These are phyloP conservation scores for Darksidea phi DNA, from an alignment of 495 filamentous ascomycete genomes.

Conservation along the genomic window DNA sequence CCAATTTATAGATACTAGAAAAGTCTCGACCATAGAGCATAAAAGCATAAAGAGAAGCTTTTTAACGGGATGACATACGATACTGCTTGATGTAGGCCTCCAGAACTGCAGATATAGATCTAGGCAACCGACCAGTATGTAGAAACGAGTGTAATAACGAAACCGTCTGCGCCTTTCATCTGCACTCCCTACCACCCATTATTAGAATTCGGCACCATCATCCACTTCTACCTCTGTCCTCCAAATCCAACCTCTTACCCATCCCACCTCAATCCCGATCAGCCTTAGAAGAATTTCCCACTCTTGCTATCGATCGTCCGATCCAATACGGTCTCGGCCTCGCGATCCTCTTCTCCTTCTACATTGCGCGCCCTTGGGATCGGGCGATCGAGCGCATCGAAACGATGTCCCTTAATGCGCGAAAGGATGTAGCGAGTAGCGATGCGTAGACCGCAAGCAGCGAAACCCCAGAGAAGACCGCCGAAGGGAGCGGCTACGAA, in stretches of 20 bases:
- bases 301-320: constrained; percentile 18
- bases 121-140: too few species aligned
- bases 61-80: too few species aligned
- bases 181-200: too few species aligned
- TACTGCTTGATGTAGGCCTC: too few species aligned
- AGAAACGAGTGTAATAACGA: too few species aligned
- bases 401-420: constrained; percentile 53
- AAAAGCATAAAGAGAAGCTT: too few species aligned
- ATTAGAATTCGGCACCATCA: neutral
- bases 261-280: neutral
- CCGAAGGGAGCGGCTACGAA: constrained; percentile 74
- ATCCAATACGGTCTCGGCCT: constrained; percentile 18
- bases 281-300: constrained; percentile 31
- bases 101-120: too few species aligned
- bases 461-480: constrained; percentile 65
- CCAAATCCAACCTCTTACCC: neutral
- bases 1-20: too few species aligned
- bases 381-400: constrained; percentile 64
- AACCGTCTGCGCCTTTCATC: too few species aligned
- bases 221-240: neutral
- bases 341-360: constrained; percentile 11
- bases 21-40: too few species aligned
- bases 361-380: constrained; percentile 5
- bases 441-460: constrained; percentile 57
- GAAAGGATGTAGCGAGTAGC: constrained; percentile 53